Conservation (phyloP, 192 early-diverging fungal species). For the Backusella mclennaniae region DNA sequence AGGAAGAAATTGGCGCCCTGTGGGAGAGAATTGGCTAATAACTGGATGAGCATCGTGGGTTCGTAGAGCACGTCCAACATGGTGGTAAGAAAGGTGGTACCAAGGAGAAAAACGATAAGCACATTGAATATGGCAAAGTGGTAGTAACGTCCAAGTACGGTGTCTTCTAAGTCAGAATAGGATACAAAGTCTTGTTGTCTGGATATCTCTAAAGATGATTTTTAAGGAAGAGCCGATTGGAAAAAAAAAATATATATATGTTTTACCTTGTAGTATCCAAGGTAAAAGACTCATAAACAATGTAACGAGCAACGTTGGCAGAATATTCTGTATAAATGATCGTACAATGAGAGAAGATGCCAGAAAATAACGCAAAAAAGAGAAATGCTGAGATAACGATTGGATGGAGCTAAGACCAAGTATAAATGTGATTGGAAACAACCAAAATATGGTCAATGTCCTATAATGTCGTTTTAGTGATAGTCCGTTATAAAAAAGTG, state of each 20-base stretch:
- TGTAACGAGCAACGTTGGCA: slow-evolving; percentile 58
- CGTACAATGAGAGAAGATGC: slow-evolving; percentile 39
- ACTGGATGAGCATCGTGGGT: slow-evolving; percentile 50
- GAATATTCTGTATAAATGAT: slow-evolving; percentile 51
- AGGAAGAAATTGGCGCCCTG: slow-evolving; percentile 62
- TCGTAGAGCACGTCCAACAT: slow-evolving; percentile 46
- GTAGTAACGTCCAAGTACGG: slow-evolving; percentile 53
- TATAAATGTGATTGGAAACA: slow-evolving; percentile 60
- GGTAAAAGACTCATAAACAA: slow-evolving; percentile 54
- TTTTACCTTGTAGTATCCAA: slow-evolving; percentile 52
- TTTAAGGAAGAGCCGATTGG: neutral
- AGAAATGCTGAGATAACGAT: slow-evolving; percentile 44
- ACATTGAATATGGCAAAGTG: slow-evolving; percentile 65
- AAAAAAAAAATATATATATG: neutral
- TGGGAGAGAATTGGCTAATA: slow-evolving; percentile 49
- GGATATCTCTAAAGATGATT: slow-evolving; percentile 45
- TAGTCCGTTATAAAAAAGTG: too few species aligned
- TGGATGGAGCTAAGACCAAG: slow-evolving; percentile 53
- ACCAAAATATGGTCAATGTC: slow-evolving; percentile 62
- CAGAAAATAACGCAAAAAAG: slow-evolving; percentile 47
- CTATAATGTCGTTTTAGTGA: slow-evolving; percentile 21
- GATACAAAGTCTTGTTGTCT: slow-evolving; percentile 56
- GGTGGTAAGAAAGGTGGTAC: slow-evolving; percentile 51
- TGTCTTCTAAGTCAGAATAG: slow-evolving; percentile 56
- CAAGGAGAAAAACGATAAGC: slow-evolving; percentile 58